These are phyloP conservation scores for Colletotrichum godetiae DNA, from an alignment of 2,329 filamentous ascomycete genomes.

Conservation along the genomic window DNA sequence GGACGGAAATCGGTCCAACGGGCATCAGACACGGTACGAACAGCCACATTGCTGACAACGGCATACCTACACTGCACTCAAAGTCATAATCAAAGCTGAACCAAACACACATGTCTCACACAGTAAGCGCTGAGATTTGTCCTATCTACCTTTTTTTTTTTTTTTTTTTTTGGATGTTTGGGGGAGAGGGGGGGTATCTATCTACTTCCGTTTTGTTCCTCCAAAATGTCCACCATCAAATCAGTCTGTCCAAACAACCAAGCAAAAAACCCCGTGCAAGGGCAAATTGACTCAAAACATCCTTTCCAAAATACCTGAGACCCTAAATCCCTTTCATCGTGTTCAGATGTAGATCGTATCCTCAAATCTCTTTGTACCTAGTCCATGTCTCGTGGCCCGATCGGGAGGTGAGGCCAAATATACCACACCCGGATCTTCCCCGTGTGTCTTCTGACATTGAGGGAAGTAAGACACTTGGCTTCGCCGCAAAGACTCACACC, in stretches of 20 bases:
- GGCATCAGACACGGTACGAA: background rate
- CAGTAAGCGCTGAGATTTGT: background rate
- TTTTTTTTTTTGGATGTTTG: too few species aligned
- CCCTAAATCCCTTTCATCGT: background rate
- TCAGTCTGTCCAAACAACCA: background rate
- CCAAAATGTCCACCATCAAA: background rate
- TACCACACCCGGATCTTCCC: background rate
- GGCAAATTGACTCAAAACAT: background rate
- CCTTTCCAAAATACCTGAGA: background rate
- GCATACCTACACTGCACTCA: background rate
- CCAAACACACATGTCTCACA: background rate
- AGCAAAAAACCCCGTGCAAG: background rate
- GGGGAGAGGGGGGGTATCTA: background rate
- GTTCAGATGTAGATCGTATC: background rate
- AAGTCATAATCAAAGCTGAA: too few species aligned
- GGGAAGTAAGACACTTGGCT: background rate
- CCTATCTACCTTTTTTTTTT: background rate
- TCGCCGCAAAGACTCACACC: slow-evolving; percentile 1
- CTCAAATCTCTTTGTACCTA: background rate
- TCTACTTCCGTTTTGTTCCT: background rate
- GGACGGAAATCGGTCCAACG: background rate
- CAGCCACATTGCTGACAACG: background rate
- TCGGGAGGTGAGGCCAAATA: slow-evolving; percentile 1
- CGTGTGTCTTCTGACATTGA: background rate
- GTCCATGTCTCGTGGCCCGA: background rate